Evolutionary conservation across 139 green algal species (phyloP).

Genomic region (Ettlia oleoabundans): DNA sequence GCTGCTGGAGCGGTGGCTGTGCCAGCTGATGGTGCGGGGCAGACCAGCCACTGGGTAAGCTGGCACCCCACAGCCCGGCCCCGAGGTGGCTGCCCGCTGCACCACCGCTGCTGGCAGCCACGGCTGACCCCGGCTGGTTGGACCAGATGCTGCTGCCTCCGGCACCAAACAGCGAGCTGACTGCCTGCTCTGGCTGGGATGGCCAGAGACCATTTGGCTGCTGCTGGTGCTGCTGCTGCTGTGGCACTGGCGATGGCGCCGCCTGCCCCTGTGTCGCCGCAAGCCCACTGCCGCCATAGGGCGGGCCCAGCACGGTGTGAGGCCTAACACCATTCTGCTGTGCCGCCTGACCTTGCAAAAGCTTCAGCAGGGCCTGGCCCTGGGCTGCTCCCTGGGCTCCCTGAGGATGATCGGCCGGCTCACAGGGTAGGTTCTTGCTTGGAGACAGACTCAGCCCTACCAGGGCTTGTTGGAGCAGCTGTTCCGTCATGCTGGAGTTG

Average conservation of each 20-base stretch:
- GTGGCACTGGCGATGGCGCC: background rate
- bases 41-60: background rate
- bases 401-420: background rate
- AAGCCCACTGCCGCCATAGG: background rate
- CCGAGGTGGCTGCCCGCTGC: background rate
- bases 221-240: background rate
- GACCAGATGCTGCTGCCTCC: slow-evolving; percentile 30
- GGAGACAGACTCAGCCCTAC: background rate
- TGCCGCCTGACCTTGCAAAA: slow-evolving; percentile 4
- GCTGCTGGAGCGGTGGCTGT: too few relatives aligned
- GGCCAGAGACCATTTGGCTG: background rate
- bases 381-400: background rate
- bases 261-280: background rate
- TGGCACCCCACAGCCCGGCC: background rate
- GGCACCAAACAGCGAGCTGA: slow-evolving; percentile 16
- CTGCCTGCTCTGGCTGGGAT: slow-evolving; percentile 11
- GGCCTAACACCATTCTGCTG: background rate
- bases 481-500: background rate
- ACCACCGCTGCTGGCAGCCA: too few relatives aligned
- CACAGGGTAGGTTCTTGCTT: background rate
- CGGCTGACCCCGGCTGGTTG: background rate
- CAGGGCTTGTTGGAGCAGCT: background rate
- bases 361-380: slow-evolving; percentile 7
- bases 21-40: too few relatives aligned
- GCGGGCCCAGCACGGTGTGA: background rate